Conservation (phyloP, 352 stramenopile genomes). For the Phytopythium chamaehyphon region DNA sequence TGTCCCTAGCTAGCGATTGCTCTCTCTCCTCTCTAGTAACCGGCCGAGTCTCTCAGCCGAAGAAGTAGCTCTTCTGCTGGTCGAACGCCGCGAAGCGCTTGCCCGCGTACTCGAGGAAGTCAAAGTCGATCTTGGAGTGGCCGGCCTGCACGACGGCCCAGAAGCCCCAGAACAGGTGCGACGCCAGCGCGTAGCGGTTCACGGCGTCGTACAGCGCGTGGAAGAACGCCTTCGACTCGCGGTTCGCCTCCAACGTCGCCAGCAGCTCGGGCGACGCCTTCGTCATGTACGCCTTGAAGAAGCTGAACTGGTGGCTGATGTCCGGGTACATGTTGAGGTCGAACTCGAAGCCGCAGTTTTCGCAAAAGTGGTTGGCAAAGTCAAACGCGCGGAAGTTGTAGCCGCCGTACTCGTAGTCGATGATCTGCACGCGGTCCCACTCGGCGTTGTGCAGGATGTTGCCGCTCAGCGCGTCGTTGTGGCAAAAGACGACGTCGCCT, state of each 20-base stretch:
- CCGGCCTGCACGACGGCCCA: slow-evolving; percentile 92
- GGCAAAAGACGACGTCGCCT: slow-evolving; percentile 87
- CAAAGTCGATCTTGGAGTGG: slow-evolving; percentile 89
- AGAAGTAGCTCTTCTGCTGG: slow-evolving; percentile 65
- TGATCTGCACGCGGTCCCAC: slow-evolving; percentile 89
- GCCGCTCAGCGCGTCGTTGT: slow-evolving; percentile 92
- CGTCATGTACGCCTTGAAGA: slow-evolving; percentile 86
- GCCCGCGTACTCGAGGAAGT: slow-evolving; percentile 83
- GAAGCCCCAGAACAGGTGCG: slow-evolving; percentile 92
- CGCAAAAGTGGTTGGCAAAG: slow-evolving; percentile 94
- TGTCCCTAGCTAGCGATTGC: background rate
- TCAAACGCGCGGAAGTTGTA: slow-evolving; percentile 94
- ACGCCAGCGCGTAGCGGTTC: slow-evolving; percentile 87
- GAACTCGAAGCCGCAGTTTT: slow-evolving; percentile 93
- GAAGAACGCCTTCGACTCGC: slow-evolving; percentile 80
- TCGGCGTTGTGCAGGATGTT: slow-evolving; percentile 78
- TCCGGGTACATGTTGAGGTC: slow-evolving; percentile 84
- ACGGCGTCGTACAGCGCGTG: slow-evolving; percentile 77
- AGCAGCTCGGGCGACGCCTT: slow-evolving; percentile 60
- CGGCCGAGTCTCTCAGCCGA: slow-evolving; percentile 15
- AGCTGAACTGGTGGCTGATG: slow-evolving; percentile 76
- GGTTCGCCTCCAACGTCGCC: slow-evolving; percentile 56
- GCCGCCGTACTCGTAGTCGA: slow-evolving; percentile 94
- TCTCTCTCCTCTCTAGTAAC: background rate
- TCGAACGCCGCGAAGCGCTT: slow-evolving; percentile 84